Conservation (phyloP, 371 early-diverging fungal species). For the Mortierella sp. region DNA sequence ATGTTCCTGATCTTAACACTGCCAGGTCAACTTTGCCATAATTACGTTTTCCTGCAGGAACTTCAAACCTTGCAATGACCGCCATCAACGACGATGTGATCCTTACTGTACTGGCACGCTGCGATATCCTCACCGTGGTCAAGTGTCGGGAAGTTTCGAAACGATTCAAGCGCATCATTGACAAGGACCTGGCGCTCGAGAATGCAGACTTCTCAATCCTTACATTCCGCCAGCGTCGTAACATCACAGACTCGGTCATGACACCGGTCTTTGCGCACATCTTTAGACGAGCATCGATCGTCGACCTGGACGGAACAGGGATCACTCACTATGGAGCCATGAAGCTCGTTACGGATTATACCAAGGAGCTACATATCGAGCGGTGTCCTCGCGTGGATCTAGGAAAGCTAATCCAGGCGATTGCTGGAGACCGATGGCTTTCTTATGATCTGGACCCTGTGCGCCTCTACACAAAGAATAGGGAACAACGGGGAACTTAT, state of each 20-base stretch:
- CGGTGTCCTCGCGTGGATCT: conserved; percentile 20
- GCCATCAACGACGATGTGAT: conserved; percentile 23
- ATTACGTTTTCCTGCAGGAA: neutral
- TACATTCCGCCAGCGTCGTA: conserved; percentile 24
- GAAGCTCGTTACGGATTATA: conserved; percentile 21
- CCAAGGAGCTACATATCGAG: conserved; percentile 24
- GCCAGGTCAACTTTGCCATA: neutral
- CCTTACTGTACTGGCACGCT: conserved; percentile 20
- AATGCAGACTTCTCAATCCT: conserved; percentile 24
- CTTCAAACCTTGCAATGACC: conserved; percentile 4
- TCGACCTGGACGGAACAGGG: conserved; percentile 20
- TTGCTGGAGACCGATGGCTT: conserved; percentile 21
- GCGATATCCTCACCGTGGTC: conserved; percentile 23
- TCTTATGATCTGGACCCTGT: conserved; percentile 13
- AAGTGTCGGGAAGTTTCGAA: conserved; percentile 21
- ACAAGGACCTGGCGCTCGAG: conserved; percentile 22
- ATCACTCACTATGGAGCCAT: conserved; percentile 19
- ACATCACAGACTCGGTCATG: conserved; percentile 21
- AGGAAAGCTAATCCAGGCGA: conserved; percentile 12
- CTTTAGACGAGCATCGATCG: conserved; percentile 18
- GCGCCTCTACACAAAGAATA: conserved; percentile 17
- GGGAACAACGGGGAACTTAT: neutral
- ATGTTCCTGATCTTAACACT: conserved; percentile 13
- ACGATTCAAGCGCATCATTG: conserved; percentile 27
- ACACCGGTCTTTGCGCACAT: conserved; percentile 18